Base-by-base conservation (phyloP, 140 eudicot species). In the Stevia rebaudiana region DNA sequence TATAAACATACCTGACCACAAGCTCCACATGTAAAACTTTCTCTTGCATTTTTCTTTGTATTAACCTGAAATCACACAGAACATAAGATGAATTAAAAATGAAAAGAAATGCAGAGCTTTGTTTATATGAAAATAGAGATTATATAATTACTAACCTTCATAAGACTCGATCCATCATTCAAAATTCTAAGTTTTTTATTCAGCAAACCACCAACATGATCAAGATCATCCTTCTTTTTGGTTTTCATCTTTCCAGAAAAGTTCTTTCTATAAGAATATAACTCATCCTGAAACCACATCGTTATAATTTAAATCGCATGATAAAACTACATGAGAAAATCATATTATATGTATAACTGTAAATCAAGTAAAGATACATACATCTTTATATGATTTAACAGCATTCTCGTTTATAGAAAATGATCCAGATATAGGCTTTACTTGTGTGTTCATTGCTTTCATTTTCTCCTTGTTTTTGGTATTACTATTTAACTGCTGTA, bases 31-130 rank as follows among this genome's bases (percentile, higher is more conserved):
- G 85, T 84, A 68, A 91, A 87, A 71, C 86, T 87, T 18, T 87
- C 96, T 60, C 98, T 80, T 46, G 98, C 96, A 35, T 91, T 81
- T 79, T 91, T 91, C 83, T 87, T 91, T 74, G 87, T 91, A 79
- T 91, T 91, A 42, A 63, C 75, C 98, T 91, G 82, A 44, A 42
- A 63, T 47, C 41, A 71, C 53, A 60, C 12, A 62, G 40, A 70
- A 30, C 25, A 16, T 24, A 64, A 6, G 8, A 62, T 52, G 12
- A 2, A 23, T 2, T 2, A 18, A 19, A 35, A 49, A 21, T 1
- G 19, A 0, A 6, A 15, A 17, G 25, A 25, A 25, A 15, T 68
- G 15, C 24, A 69, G 58, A 69, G 58, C 17, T 18, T 21, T 44
- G 8, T 18, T 23, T 24, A 23, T 12, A 17, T 16, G 53, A 65